Evolutionary conservation across 148 eudicot species (phyloP).

Genomic region (Vaccinium vitisidaea): DNA sequence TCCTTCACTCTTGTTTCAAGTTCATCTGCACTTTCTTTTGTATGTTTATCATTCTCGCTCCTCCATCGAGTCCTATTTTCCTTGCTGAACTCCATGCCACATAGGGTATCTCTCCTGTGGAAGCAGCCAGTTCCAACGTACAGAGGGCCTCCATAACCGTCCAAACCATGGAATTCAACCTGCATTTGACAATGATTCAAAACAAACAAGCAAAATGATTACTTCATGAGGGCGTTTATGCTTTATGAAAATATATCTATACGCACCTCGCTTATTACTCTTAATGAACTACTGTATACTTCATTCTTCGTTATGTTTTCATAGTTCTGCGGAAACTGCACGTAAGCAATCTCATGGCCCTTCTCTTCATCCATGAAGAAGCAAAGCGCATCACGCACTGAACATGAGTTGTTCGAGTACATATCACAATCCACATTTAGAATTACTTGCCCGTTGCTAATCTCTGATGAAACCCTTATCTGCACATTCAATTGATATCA

Average conservation of each 20-base stretch:
- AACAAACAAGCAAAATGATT: neutral
- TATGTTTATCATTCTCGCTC: constrained; percentile 10
- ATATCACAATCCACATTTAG: constrained; percentile 21
- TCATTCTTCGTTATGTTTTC: constrained; percentile 16
- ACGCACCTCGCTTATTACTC: constrained; percentile 44
- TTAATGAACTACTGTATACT: constrained; percentile 31
- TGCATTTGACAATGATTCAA: constrained; percentile 15
- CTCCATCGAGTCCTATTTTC: constrained; percentile 38
- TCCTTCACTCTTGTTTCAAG: constrained; percentile 44
- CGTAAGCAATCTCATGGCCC: constrained; percentile 17
- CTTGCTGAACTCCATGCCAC: constrained; percentile 50
- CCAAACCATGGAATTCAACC: constrained; percentile 73
- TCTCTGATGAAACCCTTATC: constrained; percentile 20
- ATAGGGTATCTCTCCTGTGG: constrained; percentile 66
- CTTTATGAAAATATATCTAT: neutral
- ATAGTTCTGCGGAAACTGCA: constrained; percentile 13
- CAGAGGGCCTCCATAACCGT: constrained; percentile 77
- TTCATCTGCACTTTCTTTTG: constrained; percentile 27
- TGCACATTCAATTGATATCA: constrained; percentile 40
- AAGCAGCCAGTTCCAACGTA: constrained; percentile 86
- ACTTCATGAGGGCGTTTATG: neutral
- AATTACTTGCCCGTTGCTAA: constrained; percentile 14
- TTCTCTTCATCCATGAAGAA: constrained; percentile 23
- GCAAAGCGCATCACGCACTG: constrained; percentile 19
- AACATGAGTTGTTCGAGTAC: constrained; percentile 16